Conservation (phyloP, 352 stramenopile species). For the Phytophthora vignae region DNA sequence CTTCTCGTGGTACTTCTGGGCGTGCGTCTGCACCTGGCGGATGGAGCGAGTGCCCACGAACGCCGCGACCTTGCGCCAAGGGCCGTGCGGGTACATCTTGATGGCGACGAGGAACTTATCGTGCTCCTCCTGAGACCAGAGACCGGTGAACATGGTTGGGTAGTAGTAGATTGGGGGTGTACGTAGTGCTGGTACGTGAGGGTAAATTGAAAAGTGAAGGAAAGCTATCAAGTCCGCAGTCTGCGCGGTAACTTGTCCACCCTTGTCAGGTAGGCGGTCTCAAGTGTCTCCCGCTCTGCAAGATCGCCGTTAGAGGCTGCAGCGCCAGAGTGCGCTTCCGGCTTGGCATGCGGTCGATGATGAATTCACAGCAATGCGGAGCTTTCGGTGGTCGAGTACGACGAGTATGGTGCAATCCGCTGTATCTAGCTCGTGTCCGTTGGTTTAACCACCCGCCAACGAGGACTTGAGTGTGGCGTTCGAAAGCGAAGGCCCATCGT, state of each 20-base stretch:
- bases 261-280: conserved; percentile 15
- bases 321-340: conserved; percentile 21
- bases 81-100: conserved; percentile 56
- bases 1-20: conserved; percentile 74
- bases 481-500: conserved; percentile 10
- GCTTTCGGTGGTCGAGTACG: conserved; percentile 1
- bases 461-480: conserved; percentile 22
- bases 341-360: conserved; percentile 13
- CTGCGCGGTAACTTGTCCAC: neutral
- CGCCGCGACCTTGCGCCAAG: conserved; percentile 59
- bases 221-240: neutral
- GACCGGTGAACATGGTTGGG: conserved; percentile 36
- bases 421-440: conserved; percentile 16
- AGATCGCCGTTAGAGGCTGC: conserved; percentile 26
- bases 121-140: conserved; percentile 72
- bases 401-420: conserved; percentile 36
- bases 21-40: conserved; percentile 70
- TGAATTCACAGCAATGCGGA: conserved; percentile 36
- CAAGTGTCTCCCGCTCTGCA: conserved; percentile 23
- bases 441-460: conserved; percentile 23
- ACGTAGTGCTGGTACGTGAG: conserved; percentile 39
- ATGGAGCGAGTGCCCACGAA: conserved; percentile 63
- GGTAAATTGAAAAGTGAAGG: conserved; percentile 34
- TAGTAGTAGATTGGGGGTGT: conserved; percentile 9
- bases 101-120: conserved; percentile 65